Conservation (phyloP, 495 filamentous ascomycete species). For the Cercophora scortea region DNA sequence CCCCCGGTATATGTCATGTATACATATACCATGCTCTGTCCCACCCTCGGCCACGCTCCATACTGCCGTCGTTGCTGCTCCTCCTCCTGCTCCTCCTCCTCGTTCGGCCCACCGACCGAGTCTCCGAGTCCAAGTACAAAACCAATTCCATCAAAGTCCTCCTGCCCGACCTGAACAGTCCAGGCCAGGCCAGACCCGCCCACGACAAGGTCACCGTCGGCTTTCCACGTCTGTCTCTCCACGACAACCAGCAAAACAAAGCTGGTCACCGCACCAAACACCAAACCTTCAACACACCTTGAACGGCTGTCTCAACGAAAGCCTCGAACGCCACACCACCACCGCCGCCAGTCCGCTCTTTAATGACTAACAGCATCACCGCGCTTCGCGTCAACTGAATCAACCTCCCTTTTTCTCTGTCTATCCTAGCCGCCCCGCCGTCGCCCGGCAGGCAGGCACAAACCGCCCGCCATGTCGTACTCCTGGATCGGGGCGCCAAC, state of each 20-base stretch:
- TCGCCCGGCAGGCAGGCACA: not conserved
- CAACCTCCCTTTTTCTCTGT: not conserved
- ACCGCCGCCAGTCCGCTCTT: not conserved
- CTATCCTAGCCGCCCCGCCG: not conserved
- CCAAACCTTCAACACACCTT: not conserved
- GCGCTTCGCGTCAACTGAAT: not conserved
- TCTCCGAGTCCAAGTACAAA: too few relatives aligned
- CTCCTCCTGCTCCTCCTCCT: not conserved
- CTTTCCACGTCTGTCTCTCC: too few relatives aligned
- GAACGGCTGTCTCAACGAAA: not conserved
- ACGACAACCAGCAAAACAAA: too few relatives aligned
- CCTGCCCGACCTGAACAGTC: too few relatives aligned
- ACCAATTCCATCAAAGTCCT: too few relatives aligned
- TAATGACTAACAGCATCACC: not conserved
- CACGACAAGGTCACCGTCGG: too few relatives aligned
- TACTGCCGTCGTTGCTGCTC: not conserved
- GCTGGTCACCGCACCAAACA: not conserved
- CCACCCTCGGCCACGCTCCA: slow-evolving; percentile 1
- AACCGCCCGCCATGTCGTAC: slow-evolving; percentile 54
- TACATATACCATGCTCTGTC: not conserved
- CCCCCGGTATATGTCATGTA: too few relatives aligned
- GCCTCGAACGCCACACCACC: too few relatives aligned
- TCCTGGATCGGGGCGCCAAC: slow-evolving; percentile 74
- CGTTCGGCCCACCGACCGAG: not conserved
- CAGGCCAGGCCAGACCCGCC: too few relatives aligned